Conservation (phyloP, 2,329 filamentous ascomycete genomes). For the Pestalotiopsis sp. region DNA sequence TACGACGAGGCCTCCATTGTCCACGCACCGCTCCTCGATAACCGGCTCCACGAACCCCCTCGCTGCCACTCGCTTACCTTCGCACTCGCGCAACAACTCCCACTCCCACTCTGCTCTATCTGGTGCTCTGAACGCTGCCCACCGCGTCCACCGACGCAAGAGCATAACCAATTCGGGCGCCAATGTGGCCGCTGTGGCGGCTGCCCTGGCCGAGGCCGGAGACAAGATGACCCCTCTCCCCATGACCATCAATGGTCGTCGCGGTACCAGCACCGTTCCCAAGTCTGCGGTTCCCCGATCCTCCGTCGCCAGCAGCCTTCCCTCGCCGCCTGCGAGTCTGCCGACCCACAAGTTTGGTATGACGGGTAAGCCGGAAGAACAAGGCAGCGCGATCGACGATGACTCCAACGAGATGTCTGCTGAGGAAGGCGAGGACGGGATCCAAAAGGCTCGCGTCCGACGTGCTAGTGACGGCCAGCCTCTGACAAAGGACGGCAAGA, state of each 20-base stretch:
- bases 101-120: constrained; percentile 82
- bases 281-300: constrained; percentile 58
- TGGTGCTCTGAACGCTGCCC: constrained; percentile 73
- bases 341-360: constrained; percentile 56
- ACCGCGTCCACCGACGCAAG: constrained; percentile 90
- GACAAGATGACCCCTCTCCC: constrained; percentile 55
- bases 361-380: constrained; percentile 48
- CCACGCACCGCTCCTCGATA: constrained; percentile 61
- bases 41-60: constrained; percentile 59
- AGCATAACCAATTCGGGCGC: constrained; percentile 77
- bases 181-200: constrained; percentile 75
- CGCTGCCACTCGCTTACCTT: constrained; percentile 55
- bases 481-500: constrained; percentile 76
- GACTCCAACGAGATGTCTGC: constrained; percentile 60
- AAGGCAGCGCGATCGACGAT: constrained; percentile 69
- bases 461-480: constrained; percentile 86
- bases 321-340: constrained; percentile 68
- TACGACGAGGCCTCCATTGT: constrained; percentile 63
- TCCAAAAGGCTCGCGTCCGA: constrained; percentile 51
- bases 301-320: constrained; percentile 56
- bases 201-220: constrained; percentile 68
- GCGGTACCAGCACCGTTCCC: constrained; percentile 68
- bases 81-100: constrained; percentile 70
- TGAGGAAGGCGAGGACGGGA: constrained; percentile 51
- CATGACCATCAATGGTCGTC: constrained; percentile 59